Percentiles rank a stretch among this genome's conserved stretches.
These are phyloP conservation scores for Rhododendron henanense DNA, from an alignment of 148 eudicot species.

Conservation along the genomic window DNA sequence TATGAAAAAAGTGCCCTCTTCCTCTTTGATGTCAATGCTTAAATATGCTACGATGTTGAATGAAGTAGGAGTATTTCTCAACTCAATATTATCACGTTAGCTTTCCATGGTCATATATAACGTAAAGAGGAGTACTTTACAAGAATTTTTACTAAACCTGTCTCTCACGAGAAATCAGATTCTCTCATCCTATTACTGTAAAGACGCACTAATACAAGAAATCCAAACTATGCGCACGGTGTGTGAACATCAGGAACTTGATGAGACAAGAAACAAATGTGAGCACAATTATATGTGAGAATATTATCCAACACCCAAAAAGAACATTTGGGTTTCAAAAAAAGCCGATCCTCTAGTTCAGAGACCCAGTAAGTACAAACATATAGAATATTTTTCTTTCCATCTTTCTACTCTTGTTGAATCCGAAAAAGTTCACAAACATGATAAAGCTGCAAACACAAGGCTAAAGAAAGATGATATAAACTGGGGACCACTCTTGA, in stretches of 20 bases:
- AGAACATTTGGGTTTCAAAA: not conserved
- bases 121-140: not conserved
- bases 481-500: not conserved
- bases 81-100: not conserved
- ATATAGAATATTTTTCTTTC: not conserved
- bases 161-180: not conserved
- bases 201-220: not conserved
- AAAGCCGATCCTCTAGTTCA: not conserved
- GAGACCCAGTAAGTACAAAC: not conserved
- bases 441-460: not conserved
- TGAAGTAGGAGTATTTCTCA: not conserved
- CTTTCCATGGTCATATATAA: not conserved
- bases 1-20: not conserved
- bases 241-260: not conserved
- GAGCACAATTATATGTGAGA: not conserved
- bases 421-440: not conserved
- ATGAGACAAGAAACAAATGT: not conserved
- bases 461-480: not conserved
- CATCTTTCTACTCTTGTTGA: not conserved
- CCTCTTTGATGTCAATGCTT: conserved; percentile 1
- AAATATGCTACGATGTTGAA: not conserved
- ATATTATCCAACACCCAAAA: not conserved
- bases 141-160: not conserved
- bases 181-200: not conserved
- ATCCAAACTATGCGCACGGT: not conserved